Evolutionary conservation across 2,329 filamentous ascomycete genomes (phyloP), one percentile per base, ranked within the genome.

Genomic region (Ramichloridium luteum): DNA sequence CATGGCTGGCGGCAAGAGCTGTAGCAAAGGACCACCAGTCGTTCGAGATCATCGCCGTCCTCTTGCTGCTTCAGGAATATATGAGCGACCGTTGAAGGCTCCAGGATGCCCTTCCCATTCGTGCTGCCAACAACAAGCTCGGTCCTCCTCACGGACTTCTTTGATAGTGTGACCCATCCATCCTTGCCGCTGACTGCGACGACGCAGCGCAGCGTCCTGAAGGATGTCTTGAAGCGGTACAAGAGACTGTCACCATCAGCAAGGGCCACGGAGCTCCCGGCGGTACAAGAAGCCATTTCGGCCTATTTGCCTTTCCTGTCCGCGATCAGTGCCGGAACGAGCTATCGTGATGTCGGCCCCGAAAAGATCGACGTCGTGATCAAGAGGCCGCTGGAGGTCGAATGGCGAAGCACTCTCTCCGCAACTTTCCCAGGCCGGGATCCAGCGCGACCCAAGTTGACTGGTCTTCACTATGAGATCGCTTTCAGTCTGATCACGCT

Each of bases 101-200:
- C n/a, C n/a, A n/a, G n/a, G n/a, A 96, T 96, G 90, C 86, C 88
- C 17, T 96, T 82, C 53, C 80, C 81, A 9, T 94, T 93, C 51
- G 62, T 72, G 8, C 73, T 96, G 17, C 86, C 90, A 2, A 96
- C 88, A 1, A 94, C 88, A 4, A 93, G 85, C 18, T 73, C 79
- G 32, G 78, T 93, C 51, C 77, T 81, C 31, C 88, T 93, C 53
- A 79, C 81, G 13, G 67, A 77, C 22, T 80, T 68, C 57, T 78
- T 93, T 57, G 70, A 62, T 47, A 88, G 80, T 49, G 72, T 77
- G 42, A 84, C 83, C 3, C 88, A 96, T 57, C 88, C 90, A 3
- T 93, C 88, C 1, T 68, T 98, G 25, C 83, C 85, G 14, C 72
- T 88, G 47, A 72, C 73, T 33, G 78, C 84, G 13, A 86, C 85